Percentiles rank a stretch among this genome's conserved stretches.
Evolutionary conservation across 371 early-diverging fungal genomes (phyloP).

Genomic region (Rhizopus sp.): DNA sequence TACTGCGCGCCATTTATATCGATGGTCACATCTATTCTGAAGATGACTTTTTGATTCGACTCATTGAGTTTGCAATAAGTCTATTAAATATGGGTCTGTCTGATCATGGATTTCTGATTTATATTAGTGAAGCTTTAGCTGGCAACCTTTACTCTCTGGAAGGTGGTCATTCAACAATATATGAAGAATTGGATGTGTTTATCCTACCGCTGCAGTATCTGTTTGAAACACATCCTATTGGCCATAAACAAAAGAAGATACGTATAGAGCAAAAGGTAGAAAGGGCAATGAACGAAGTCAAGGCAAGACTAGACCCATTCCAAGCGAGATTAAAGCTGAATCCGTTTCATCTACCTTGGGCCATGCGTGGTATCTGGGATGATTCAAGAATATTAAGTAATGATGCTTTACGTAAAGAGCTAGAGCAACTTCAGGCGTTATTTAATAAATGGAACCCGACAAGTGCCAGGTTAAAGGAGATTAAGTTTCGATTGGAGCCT

Average conservation of each 20-base stretch:
- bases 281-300: constrained; percentile 10
- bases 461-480: constrained; percentile 68
- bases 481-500: constrained; percentile 86
- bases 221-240: constrained; percentile 39
- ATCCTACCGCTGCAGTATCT: constrained; percentile 48
- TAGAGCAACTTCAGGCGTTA: constrained; percentile 58
- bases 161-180: constrained; percentile 89
- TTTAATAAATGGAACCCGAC: constrained; percentile 81
- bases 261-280: constrained; percentile 2
- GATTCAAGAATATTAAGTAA: constrained; percentile 63
- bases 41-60: constrained; percentile 83
- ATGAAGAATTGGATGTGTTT: constrained; percentile 88
- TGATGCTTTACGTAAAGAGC: constrained; percentile 52
- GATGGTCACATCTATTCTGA: constrained; percentile 69
- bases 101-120: constrained; percentile 83
- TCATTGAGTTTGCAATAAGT: constrained; percentile 81
- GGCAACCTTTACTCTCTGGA: constrained; percentile 84
- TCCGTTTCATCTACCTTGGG: constrained; percentile 89
- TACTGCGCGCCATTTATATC: constrained; percentile 87
- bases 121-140: constrained; percentile 82
- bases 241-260: constrained; percentile 2
- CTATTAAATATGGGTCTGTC: constrained; percentile 82
- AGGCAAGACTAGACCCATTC: constrained; percentile 42
- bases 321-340: constrained; percentile 63
- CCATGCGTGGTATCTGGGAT: constrained; percentile 77